phyloP scores from a whole-genome alignment of 2,329 filamentous ascomycete species.

The Ophiostoma himal-ulmi region DNA sequence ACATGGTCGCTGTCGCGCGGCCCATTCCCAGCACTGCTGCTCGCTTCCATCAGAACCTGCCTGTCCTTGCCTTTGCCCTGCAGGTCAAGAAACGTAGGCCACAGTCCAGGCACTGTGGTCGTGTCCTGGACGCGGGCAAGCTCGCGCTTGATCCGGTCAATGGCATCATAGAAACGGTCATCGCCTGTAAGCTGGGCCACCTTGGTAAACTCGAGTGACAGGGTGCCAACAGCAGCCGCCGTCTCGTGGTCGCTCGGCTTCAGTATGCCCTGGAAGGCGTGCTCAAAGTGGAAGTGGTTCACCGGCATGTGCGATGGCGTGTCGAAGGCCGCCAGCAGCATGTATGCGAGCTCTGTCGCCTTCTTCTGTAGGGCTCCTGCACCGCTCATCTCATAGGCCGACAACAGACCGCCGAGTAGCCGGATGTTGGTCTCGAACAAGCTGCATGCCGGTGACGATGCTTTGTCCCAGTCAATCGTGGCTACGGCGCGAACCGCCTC shows the following conservation, averaged over 20 bases:
- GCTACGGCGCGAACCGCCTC: slow-evolving; percentile 66
- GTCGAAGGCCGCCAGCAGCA: slow-evolving; percentile 62
- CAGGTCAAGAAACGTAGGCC: slow-evolving; percentile 61
- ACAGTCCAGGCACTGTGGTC: slow-evolving; percentile 70
- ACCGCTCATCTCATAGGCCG: slow-evolving; percentile 39
- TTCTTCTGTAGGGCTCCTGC: slow-evolving; percentile 51
- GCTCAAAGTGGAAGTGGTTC: slow-evolving; percentile 24
- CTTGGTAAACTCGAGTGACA: slow-evolving; percentile 67
- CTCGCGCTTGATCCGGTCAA: slow-evolving; percentile 65
- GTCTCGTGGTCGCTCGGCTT: slow-evolving; percentile 21
- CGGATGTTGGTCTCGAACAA: slow-evolving; percentile 33
- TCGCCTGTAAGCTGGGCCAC: slow-evolving; percentile 64
- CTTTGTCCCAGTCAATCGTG: slow-evolving; percentile 61
- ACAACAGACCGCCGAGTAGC: slow-evolving; percentile 32
- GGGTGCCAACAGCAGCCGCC: slow-evolving; percentile 48
- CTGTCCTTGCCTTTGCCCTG: slow-evolving; percentile 27
- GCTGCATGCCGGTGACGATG: slow-evolving; percentile 43
- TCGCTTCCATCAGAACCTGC: slow-evolving; percentile 22
- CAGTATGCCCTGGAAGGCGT: slow-evolving; percentile 15
- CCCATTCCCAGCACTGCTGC: slow-evolving; percentile 22
- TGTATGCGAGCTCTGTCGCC: slow-evolving; percentile 57
- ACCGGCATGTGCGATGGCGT: slow-evolving; percentile 62
- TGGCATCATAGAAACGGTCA: slow-evolving; percentile 67
- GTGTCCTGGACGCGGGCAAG: slow-evolving; percentile 62
- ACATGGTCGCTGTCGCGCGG: neutral